Evolutionary conservation across 371 early-diverging fungal species (phyloP), one percentile per base, ranked within the genome.

Genomic region (Lichtheimia ornata): DNA sequence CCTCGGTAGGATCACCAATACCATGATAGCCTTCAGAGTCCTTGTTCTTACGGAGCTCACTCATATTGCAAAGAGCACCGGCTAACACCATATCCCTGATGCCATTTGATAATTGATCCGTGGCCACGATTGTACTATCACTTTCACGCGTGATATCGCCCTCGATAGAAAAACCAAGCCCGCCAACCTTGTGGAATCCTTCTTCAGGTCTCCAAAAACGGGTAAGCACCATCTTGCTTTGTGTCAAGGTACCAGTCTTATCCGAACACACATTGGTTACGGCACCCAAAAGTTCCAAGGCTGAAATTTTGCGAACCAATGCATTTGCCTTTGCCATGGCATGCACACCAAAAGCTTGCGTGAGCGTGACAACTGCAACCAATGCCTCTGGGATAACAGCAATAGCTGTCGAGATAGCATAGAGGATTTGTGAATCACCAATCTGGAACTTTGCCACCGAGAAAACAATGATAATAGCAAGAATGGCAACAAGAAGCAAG

Each of bases 361-460:
- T 94, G 50, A 97, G 75, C 0, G 92, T 91, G 27, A 90, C 84
- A 15, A 96, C 95, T 30, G 96, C 95, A 14, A 96, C 90, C 5
- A 97, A 84, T 56, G 97, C 99, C 76, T 97, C 97, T 42, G 99
- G 99, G 61, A 98, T 94, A 22, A 95, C 93, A 30, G 96, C 89
- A 59, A 98, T 95, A 14, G 92, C 94, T 41, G 97, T 82, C 45
- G 92, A 88, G 43, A 93, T 88, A 14, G 91, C 90, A 63, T 92
- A 91, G 12, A 92, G 73, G 11, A 87, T 83, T 30, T 88, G 86
- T 43, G 80, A 75, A 53, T 84, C 84, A 30, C 83, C 88, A 28
- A 56, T 45, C 50, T 82, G 77, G 74, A 91, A 91, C 47, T 72
- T 76, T 49, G 70, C 69, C 43, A 69, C 67, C 50, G 61, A 87